phyloP scores from a whole-genome alignment of 371 early-diverging fungal genomes.

The Basidiobolus meristosporus region DNA sequence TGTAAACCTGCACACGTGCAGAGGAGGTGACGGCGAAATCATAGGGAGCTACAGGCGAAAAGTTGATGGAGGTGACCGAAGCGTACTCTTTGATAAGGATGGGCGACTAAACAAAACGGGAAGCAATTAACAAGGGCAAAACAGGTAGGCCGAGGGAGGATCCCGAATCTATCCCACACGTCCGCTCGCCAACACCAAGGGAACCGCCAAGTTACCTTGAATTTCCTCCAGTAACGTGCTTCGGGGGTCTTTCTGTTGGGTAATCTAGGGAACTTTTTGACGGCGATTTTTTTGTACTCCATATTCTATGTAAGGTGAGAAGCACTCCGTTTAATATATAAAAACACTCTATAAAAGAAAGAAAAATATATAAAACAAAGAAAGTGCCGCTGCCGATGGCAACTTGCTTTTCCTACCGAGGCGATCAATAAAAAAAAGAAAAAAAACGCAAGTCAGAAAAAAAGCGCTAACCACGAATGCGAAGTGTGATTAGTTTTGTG shows the following conservation, averaged over 20 bases:
- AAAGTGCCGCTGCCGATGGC: too few relatives aligned
- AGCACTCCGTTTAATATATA: too few relatives aligned
- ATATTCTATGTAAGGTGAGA: too few relatives aligned
- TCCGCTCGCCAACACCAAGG: neutral
- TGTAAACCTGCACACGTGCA: slow-evolving; percentile 80
- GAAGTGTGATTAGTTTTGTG: too few relatives aligned
- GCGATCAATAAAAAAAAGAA: too few relatives aligned
- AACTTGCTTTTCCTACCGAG: too few relatives aligned
- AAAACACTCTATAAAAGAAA: too few relatives aligned
- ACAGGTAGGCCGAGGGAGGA: neutral
- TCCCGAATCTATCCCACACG: neutral
- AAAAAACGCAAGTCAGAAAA: too few relatives aligned
- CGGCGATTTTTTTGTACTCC: neutral
- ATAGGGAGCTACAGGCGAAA: slow-evolving; percentile 64
- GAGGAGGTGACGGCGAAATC: slow-evolving; percentile 81
- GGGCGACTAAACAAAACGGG: slow-evolving; percentile 37
- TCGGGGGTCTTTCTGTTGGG: neutral
- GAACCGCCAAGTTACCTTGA: too few relatives aligned
- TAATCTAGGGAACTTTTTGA: neutral
- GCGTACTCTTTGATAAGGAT: slow-evolving; percentile 75
- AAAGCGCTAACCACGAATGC: too few relatives aligned
- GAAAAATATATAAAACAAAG: too few relatives aligned
- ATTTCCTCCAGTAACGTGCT: neutral
- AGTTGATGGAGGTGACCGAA: slow-evolving; percentile 63
- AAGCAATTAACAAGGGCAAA: too few relatives aligned